Base-by-base conservation (phyloP, 78 protist genomes). In the Trichosphaerium sp. region DNA sequence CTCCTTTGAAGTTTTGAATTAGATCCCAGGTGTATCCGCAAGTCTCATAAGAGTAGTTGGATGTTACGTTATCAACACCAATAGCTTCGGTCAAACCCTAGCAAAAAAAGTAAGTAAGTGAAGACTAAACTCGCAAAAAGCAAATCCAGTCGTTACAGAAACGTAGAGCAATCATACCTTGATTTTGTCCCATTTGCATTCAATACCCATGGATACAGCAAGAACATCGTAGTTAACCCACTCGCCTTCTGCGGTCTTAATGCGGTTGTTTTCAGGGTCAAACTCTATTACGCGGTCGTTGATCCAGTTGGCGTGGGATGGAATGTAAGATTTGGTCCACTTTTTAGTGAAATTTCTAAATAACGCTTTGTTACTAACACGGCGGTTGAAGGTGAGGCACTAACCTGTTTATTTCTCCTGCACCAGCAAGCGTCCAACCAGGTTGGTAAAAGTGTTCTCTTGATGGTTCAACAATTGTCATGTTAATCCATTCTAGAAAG, bases 391-490 rank as follows among this genome's bases (percentile, higher is more conserved):
- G 69, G 62, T 4, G 48, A 52, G 31, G 37, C 77, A 32, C 70
- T 37, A 0, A 29, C 25, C 2, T 47, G 38, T 37, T 31, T 42
- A 26, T n/a, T 25, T 38, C 59, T 54, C 81, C 84, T 25, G 82
- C 89, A 37, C 89, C 89, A 15, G 77, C 79, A 60, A 83, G 65
- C 18, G 82, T 83, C 83, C 83, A 83, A 37, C 57, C 41, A 23
- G 89, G 84, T 62, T 83, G 89, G 44, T 83, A 83, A 32, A 73
- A 83, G 74, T 83, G 89, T n/a, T 48, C 51, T 1, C 47, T 47
- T 1, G 57, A 15, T 58, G 84, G 83, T 56, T 83, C 89, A 42
- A 71, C 47, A 10, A 68, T 1, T 21, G 15, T 14, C 41, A 57
- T 43, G 59, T 51, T n/a, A 39, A 26, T 28, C 44, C 51, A 44